Base-by-base conservation (phyloP, 805 yeast genomes). In the Yueomyces sinensis region DNA sequence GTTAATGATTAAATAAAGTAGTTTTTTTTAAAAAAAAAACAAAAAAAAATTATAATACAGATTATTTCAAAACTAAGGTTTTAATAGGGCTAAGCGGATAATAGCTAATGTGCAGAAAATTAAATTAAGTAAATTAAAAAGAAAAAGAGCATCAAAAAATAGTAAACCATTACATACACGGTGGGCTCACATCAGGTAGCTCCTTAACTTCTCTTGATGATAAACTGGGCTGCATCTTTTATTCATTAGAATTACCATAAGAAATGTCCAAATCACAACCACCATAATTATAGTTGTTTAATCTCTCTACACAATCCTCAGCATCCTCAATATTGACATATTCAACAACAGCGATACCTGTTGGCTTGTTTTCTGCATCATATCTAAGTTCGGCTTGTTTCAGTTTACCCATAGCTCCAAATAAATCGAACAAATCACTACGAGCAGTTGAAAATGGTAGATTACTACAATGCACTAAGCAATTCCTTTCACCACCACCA, bases 391-490 rank as follows among this genome's bases (percentile, higher is more conserved):
- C 94, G 16, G 95, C 95, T 30, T 68, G 68, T 29, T 58, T 63
- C 14, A 89, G 83, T 32, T 70, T 62, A 17, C 95, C 94, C 36
- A 86, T 72, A 27, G 89, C 78, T 53, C 79, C 89, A 54, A 87
- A 87, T 39, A 89, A 67, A 44, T 87, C 95, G 43, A 66, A 72
- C 43, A 89, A 68, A 58, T 89, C 96, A 38, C 78, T 76, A 44
- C 77, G 76, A 23, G 84, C 73, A n/a, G 96, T 87, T 34, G 86
- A 78, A 67, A 73, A 83, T 22, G 97, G 97, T 50, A 89, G 64
- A 62, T 89, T 89, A 31, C 67, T 68, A 17, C 81, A 86, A 51
- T 61, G 80, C 31, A 89, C 69, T 17, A 71, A 65, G 24, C 64
- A 70, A 33, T 74, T 76, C 33, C 72, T 74, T 28, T 61, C 69